Conservation (phyloP, 140 eudicot species). For the Anethum foeniculum region DNA sequence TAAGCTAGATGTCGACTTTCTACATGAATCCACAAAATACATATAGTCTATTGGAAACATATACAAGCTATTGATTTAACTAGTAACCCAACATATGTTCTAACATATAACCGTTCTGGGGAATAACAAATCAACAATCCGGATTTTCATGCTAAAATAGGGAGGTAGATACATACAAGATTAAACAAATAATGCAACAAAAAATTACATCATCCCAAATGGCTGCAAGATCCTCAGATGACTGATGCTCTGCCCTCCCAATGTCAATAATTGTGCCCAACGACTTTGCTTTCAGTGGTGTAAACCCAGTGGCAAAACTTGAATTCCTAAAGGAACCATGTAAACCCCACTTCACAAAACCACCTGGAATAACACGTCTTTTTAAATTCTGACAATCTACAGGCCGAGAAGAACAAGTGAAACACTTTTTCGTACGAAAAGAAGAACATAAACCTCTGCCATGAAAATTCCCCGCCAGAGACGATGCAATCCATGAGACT, state of each 20-base stretch:
- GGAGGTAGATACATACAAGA: not conserved
- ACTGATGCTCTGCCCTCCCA: conserved; percentile 54
- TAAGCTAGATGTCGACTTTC: not conserved
- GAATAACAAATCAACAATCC: not conserved
- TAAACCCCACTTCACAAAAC: conserved; percentile 36
- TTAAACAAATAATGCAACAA: not conserved
- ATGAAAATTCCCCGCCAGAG: conserved; percentile 11
- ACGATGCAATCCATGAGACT: conserved; percentile 29
- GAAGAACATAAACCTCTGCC: conserved; percentile 18
- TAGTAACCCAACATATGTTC: not conserved
- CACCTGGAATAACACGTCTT: conserved; percentile 22
- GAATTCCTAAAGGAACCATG: conserved; percentile 39
- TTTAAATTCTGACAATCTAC: conserved; percentile 1
- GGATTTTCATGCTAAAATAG: not conserved
- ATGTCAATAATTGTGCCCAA: conserved; percentile 67
- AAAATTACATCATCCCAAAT: conserved; percentile 85
- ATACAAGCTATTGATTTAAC: not conserved
- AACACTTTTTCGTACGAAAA: conserved; percentile 3
- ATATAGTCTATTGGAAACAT: not conserved
- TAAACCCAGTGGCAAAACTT: conserved; percentile 68
- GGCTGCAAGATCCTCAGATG: conserved; percentile 61
- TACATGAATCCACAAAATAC: not conserved
- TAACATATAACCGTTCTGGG: not conserved
- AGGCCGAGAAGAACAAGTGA: conserved; percentile 20
- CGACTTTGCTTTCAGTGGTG: conserved; percentile 60